Percentiles rank a stretch among this genome's conserved stretches.
phyloP scores from a whole-genome alignment of 164 flowering plant genomes.

The Chimonanthus praecox region DNA sequence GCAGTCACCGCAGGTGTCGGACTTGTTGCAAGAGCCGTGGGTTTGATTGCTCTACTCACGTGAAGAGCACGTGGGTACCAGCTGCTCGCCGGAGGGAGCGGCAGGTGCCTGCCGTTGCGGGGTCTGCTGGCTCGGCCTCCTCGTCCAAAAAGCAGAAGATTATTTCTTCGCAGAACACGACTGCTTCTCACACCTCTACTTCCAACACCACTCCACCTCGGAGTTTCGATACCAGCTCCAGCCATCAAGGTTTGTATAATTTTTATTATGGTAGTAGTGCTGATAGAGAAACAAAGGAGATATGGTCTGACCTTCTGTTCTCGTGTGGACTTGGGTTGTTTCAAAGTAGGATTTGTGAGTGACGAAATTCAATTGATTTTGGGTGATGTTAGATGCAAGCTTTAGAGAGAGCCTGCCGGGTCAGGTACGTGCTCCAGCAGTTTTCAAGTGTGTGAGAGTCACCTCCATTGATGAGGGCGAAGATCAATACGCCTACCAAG shows the following conservation, averaged over 20 bases:
- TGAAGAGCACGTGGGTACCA: slow-evolving; percentile 98
- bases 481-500: slow-evolving; percentile 88
- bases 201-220: slow-evolving; percentile 84
- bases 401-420: slow-evolving; percentile 69
- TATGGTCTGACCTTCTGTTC: too few relatives aligned
- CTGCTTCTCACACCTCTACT: slow-evolving; percentile 84
- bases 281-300: too few relatives aligned
- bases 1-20: slow-evolving; percentile 74
- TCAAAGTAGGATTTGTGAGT: neutral
- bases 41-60: slow-evolving; percentile 79
- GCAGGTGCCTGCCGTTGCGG: too few relatives aligned
- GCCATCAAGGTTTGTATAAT: slow-evolving; percentile 18
- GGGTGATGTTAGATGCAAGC: slow-evolving; percentile 43
- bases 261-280: too few relatives aligned
- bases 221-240: slow-evolving; percentile 82
- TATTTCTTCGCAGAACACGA: slow-evolving; percentile 50
- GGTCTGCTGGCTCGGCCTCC: slow-evolving; percentile 59
- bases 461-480: slow-evolving; percentile 85
- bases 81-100: slow-evolving; percentile 80
- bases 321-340: too few relatives aligned
- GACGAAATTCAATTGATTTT: slow-evolving; percentile 1
- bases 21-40: slow-evolving; percentile 96
- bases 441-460: slow-evolving; percentile 85
- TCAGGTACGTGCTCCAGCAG: slow-evolving; percentile 79
- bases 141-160: slow-evolving; percentile 75